These are phyloP conservation scores for Fusarium buxicola DNA, from an alignment of 2,329 filamentous ascomycete species.

Conservation along the genomic window DNA sequence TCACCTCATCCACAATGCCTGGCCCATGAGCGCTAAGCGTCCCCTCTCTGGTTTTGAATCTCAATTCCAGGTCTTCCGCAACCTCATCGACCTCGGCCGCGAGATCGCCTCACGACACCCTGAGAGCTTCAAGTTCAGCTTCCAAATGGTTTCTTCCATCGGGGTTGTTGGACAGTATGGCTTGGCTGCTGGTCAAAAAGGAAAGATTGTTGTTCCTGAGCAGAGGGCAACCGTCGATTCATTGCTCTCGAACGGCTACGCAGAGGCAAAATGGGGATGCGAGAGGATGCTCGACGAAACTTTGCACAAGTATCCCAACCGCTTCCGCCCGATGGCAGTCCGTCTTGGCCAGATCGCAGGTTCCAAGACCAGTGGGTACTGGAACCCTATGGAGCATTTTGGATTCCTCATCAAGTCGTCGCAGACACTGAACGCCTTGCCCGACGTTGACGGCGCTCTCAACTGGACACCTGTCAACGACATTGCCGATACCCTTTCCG, in stretches of 20 bases:
- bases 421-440: conserved; percentile 30
- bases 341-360: conserved; percentile 40
- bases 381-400: conserved; percentile 42
- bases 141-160: conserved; percentile 30
- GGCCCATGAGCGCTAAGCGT: conserved; percentile 42
- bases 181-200: conserved; percentile 11
- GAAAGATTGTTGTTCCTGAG: conserved; percentile 28
- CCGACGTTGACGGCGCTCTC: conserved; percentile 24
- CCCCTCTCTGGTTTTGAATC: conserved; percentile 31
- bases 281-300: conserved; percentile 41
- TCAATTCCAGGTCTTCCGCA: conserved; percentile 37
- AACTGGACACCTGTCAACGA: conserved; percentile 36
- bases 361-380: conserved; percentile 39
- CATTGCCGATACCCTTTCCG: conserved; percentile 13
- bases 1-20: conserved; percentile 38
- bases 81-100: conserved; percentile 16
- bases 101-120: conserved; percentile 8
- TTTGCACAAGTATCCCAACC: conserved; percentile 28
- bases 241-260: conserved; percentile 31
- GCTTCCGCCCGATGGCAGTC: conserved; percentile 37
- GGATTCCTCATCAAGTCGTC: conserved; percentile 41
- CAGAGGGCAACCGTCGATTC: conserved; percentile 25
- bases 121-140: conserved; percentile 27
- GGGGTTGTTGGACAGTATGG: conserved; percentile 30
- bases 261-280: conserved; percentile 40